A percentile compares a stretch with the other conserved stretches of the same genome.
These are phyloP conservation scores for Candida maris DNA, from an alignment of 805 yeast species.

Conservation along the genomic window DNA sequence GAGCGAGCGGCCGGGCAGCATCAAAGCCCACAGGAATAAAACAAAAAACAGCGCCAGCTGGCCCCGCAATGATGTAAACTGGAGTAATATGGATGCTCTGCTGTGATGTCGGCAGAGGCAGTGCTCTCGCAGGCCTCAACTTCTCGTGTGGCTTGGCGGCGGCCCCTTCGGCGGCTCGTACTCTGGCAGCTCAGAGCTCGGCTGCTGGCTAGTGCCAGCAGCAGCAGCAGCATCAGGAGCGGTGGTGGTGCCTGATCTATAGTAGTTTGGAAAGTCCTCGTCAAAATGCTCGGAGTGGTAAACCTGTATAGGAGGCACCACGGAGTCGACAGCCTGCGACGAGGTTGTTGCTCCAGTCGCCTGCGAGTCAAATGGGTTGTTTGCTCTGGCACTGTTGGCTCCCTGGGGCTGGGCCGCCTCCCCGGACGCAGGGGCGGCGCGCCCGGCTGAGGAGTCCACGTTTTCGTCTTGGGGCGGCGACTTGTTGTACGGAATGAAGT, in stretches of 20 bases:
- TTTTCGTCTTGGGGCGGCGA: no score
- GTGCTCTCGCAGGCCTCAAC: slow-evolving; percentile 1
- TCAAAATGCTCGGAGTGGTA: slow-evolving; percentile 13
- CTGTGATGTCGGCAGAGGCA: no score
- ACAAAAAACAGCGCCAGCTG: no score
- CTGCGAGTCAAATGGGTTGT: slow-evolving; percentile 11
- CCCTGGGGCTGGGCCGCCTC: background rate
- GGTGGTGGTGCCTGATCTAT: slow-evolving; percentile 2
- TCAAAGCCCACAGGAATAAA: no score
- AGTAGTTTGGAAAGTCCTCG: slow-evolving; percentile 12
- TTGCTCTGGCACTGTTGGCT: slow-evolving; percentile 1
- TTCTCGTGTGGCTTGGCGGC: slow-evolving; percentile 18
- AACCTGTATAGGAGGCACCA: slow-evolving; percentile 6
- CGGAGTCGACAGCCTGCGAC: background rate
- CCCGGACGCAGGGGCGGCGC: background rate
- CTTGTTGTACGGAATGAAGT: slow-evolving; percentile 33
- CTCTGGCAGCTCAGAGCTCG: slow-evolving; percentile 2
- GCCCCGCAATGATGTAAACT: no score
- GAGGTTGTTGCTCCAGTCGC: slow-evolving; percentile 10
- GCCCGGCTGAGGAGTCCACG: slow-evolving; percentile 1
- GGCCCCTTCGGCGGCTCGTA: slow-evolving; percentile 23
- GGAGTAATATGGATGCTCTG: no score
- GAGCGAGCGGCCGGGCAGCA: no score
- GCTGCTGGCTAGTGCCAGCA: background rate
- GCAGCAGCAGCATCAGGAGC: slow-evolving; percentile 1